Percentiles rank a stretch among this genome's conserved stretches.
phyloP scores from a whole-genome alignment of 371 early-diverging fungal species.

The Choanephora cucurbitarum region DNA sequence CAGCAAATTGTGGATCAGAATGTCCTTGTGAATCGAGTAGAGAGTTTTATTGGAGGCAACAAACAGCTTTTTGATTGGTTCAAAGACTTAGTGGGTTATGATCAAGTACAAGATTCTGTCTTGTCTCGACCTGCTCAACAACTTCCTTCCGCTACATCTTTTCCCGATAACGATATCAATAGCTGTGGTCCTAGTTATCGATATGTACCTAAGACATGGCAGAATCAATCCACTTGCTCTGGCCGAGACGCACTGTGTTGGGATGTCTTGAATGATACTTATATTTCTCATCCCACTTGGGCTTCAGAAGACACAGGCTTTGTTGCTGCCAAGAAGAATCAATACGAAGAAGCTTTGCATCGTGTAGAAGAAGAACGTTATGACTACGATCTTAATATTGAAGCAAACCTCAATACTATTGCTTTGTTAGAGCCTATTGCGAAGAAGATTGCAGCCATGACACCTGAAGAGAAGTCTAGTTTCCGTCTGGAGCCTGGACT shows the following conservation, averaged over 20 bases:
- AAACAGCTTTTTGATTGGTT: conserved; percentile 92
- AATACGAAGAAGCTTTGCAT: conserved; percentile 95
- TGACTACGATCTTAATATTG: conserved; percentile 97
- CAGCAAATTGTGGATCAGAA: conserved; percentile 91
- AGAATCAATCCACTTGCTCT: conserved; percentile 61
- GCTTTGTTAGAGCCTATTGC: conserved; percentile 89
- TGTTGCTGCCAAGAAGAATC: conserved; percentile 92
- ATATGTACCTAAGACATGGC: conserved; percentile 43
- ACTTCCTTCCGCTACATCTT: conserved; percentile 48
- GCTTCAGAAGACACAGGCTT: conserved; percentile 94
- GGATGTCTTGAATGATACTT: conserved; percentile 96
- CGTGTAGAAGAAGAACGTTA: conserved; percentile 98
- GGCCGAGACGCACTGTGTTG: conserved; percentile 91
- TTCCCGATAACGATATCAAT: conserved; percentile 12
- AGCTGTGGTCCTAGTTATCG: conserved; percentile 68
- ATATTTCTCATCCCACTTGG: conserved; percentile 95
- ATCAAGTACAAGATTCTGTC: conserved; percentile 47
- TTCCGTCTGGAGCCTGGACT: conserved; percentile 77
- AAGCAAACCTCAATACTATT: conserved; percentile 92
- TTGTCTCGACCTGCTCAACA: conserved; percentile 20
- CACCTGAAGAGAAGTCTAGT: conserved; percentile 73
- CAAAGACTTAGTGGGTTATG: conserved; percentile 91
- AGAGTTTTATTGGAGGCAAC: conserved; percentile 74
- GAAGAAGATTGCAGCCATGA: conserved; percentile 75
- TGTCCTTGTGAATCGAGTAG: conserved; percentile 81